These are phyloP conservation scores for Hemerocallis citrina DNA, from an alignment of 106 monocot species.

Conservation along the genomic window DNA sequence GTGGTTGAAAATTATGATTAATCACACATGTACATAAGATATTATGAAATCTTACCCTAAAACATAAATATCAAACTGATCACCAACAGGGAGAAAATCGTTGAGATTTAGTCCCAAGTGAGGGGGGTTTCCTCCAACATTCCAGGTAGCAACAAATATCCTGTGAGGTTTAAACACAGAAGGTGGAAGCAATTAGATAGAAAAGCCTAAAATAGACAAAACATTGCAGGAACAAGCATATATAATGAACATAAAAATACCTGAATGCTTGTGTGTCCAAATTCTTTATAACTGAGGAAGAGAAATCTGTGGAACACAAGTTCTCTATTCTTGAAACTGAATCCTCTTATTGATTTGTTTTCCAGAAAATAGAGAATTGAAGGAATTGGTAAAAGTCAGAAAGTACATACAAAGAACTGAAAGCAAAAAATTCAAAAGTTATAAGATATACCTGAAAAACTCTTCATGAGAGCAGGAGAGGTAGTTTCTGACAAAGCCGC, in stretches of 20 bases:
- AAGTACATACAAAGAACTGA: background rate
- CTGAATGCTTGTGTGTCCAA: conserved; percentile 37
- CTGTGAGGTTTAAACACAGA: conserved; percentile 10
- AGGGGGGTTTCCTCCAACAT: conserved; percentile 72
- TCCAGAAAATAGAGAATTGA: background rate
- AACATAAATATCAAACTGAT: conserved; percentile 62
- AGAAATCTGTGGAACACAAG: conserved; percentile 9
- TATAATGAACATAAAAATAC: conserved; percentile 2
- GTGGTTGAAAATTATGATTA: no score
- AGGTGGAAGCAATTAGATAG: background rate
- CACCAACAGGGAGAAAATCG: conserved; percentile 50
- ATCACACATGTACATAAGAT: no score
- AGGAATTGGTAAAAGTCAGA: background rate
- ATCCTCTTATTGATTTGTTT: conserved; percentile 10
- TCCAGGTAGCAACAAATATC: conserved; percentile 71
- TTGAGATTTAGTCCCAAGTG: conserved; percentile 41
- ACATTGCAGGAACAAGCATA: background rate
- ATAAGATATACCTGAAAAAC: conserved; percentile 30
- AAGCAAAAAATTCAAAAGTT: background rate
- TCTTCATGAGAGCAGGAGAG: conserved; percentile 24
- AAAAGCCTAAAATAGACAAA: background rate
- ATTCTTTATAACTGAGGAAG: conserved; percentile 8
- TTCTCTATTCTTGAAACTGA: conserved; percentile 9
- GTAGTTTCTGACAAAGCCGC: conserved; percentile 13
- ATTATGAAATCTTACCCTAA: conserved; percentile 41